These are phyloP conservation scores for Emydomyces testavorans DNA, from an alignment of 2,329 filamentous ascomycete species.

Conservation along the genomic window DNA sequence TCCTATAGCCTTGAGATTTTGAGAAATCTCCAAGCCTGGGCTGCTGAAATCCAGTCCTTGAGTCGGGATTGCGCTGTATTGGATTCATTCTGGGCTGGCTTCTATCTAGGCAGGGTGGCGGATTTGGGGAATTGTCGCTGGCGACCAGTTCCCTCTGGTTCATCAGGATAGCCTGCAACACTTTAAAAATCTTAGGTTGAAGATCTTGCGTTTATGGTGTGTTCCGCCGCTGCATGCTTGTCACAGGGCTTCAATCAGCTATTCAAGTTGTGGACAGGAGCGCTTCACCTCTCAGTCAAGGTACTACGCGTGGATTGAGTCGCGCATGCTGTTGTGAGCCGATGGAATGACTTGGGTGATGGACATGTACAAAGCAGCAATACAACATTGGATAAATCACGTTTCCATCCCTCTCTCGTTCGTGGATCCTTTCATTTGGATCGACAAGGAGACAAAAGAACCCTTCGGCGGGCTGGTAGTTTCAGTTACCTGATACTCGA, in stretches of 20 bases:
- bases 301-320: neutral
- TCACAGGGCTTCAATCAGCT: neutral
- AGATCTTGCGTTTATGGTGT: neutral
- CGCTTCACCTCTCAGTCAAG: neutral
- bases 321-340: neutral
- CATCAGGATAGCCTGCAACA: constrained; percentile 4
- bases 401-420: neutral
- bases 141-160: constrained; percentile 7
- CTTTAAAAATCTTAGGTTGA: constrained; percentile 5
- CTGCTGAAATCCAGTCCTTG: neutral
- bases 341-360: neutral
- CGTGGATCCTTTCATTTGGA: neutral
- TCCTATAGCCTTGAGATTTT: neutral
- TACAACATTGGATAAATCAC: neutral
- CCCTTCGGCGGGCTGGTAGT: no score
- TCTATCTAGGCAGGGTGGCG: neutral
- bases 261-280: neutral
- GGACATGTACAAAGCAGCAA: neutral
- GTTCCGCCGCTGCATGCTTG: neutral
- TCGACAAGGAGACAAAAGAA: neutral
- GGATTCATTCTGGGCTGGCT: neutral
- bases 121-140: constrained; percentile 1
- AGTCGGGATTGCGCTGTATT: neutral
- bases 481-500: no score
- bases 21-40: neutral